A percentile compares a stretch with the other conserved stretches of the same genome.
These are phyloP conservation scores for Solanum appendiculatum DNA, from an alignment of 257 asterid species.

Conservation along the genomic window DNA sequence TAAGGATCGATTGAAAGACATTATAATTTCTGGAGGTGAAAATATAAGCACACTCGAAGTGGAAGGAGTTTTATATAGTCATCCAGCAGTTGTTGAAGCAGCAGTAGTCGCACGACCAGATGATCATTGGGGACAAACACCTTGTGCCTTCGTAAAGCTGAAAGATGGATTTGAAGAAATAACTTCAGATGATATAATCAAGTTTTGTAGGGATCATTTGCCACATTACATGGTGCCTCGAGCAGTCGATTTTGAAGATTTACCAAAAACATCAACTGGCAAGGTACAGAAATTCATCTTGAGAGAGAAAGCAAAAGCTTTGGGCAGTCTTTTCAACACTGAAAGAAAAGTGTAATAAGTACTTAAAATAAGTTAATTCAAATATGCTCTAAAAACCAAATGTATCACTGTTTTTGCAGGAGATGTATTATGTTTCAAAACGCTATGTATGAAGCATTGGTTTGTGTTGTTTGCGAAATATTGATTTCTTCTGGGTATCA, in stretches of 20 bases:
- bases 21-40: slow-evolving; percentile 1
- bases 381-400: neutral
- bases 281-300: slow-evolving; percentile 19
- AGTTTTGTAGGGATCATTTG: slow-evolving; percentile 7
- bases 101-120: slow-evolving; percentile 24
- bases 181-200: neutral
- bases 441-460: neutral
- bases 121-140: slow-evolving; percentile 7
- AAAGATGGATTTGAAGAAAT: slow-evolving; percentile 13
- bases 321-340: slow-evolving; percentile 17
- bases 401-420: too few relatives aligned
- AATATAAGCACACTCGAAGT: slow-evolving; percentile 23
- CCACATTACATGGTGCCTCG: slow-evolving; percentile 20
- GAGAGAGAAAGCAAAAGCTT: slow-evolving; percentile 20
- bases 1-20: slow-evolving; percentile 19
- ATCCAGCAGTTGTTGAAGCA: slow-evolving; percentile 23
- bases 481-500: neutral
- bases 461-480: neutral
- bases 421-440: neutral
- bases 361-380: neutral
- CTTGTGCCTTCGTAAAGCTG: slow-evolving; percentile 25
- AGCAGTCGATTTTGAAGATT: slow-evolving; percentile 13
- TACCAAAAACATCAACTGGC: slow-evolving; percentile 27
- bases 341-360: neutral
- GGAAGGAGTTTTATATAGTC: slow-evolving; percentile 15